phyloP scores from a whole-genome alignment of 345 rosid genomes.

The Leavenworthia alabamica region DNA sequence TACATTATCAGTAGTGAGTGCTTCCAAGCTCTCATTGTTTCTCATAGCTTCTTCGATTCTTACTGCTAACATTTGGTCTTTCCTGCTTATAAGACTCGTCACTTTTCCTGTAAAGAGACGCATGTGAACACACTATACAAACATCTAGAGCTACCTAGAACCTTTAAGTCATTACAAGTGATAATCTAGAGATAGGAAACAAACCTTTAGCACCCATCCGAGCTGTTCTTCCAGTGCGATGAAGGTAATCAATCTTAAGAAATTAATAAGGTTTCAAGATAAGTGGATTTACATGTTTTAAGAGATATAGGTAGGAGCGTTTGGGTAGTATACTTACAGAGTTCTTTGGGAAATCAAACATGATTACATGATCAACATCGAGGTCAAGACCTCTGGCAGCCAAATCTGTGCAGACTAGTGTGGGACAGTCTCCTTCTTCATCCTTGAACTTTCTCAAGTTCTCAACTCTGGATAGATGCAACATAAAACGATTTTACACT shows the following conservation, averaged over 20 bases:
- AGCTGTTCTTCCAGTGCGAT: constrained; percentile 94
- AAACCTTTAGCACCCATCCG: constrained; percentile 98
- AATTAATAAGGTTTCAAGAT: constrained; percentile 5
- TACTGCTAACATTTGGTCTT: constrained; percentile 48
- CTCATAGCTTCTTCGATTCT: constrained; percentile 73
- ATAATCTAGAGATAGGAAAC: not conserved
- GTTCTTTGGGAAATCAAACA: constrained; percentile 89
- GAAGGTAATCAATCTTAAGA: constrained; percentile 90
- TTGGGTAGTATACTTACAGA: constrained; percentile 48
- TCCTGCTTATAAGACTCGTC: constrained; percentile 73
- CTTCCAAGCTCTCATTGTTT: constrained; percentile 80
- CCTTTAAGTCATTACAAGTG: not conserved
- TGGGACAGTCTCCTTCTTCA: constrained; percentile 86
- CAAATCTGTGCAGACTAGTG: constrained; percentile 91
- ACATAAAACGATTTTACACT: not conserved
- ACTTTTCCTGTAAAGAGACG: constrained; percentile 61
- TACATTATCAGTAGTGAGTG: constrained; percentile 58
- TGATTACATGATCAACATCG: constrained; percentile 83
- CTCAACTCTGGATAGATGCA: constrained; percentile 50
- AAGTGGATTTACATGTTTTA: not conserved
- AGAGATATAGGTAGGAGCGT: not conserved
- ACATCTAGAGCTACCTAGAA: not conserved
- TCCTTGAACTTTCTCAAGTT: constrained; percentile 83
- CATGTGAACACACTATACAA: not conserved
- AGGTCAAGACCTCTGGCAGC: constrained; percentile 94